These are phyloP conservation scores for Rickenella mellea DNA, from an alignment of 768 basidiomycete species.

Conservation along the genomic window DNA sequence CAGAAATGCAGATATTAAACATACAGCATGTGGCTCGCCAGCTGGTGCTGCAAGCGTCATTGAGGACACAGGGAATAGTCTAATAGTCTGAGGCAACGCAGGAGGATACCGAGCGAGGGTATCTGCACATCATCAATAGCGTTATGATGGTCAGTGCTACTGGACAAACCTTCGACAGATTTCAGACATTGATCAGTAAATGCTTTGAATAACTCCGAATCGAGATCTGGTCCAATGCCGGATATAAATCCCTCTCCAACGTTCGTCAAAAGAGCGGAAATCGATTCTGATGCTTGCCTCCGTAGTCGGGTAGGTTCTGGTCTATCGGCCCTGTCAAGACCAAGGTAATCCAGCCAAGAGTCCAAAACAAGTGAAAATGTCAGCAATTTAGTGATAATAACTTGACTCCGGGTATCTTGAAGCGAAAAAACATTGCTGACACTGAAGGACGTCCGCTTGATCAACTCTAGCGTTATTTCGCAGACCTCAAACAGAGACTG, in stretches of 20 bases:
- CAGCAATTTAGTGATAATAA: constrained; percentile 40
- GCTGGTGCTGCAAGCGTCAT: no score
- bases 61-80: no score
- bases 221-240: constrained; percentile 4
- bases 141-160: no score
- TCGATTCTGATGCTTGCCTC: constrained; percentile 32
- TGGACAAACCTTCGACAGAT: no score
- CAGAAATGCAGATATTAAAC: no score
- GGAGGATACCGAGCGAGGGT: no score
- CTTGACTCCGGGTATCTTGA: constrained; percentile 35
- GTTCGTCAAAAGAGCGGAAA: constrained; percentile 35
- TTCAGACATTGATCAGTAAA: no score
- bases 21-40: no score
- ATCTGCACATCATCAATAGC: no score
- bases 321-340: constrained; percentile 26
- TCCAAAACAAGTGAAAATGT: constrained; percentile 48
- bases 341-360: constrained; percentile 44
- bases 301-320: constrained; percentile 40
- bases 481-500: constrained; percentile 50
- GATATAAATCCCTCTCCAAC: constrained; percentile 30
- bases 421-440: constrained; percentile 42
- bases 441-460: constrained; percentile 39
- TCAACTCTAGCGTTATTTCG: constrained; percentile 43
- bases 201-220: no score
- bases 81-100: no score